Conservation (phyloP, 306 rosid genomes). For the Corylus avellana region DNA sequence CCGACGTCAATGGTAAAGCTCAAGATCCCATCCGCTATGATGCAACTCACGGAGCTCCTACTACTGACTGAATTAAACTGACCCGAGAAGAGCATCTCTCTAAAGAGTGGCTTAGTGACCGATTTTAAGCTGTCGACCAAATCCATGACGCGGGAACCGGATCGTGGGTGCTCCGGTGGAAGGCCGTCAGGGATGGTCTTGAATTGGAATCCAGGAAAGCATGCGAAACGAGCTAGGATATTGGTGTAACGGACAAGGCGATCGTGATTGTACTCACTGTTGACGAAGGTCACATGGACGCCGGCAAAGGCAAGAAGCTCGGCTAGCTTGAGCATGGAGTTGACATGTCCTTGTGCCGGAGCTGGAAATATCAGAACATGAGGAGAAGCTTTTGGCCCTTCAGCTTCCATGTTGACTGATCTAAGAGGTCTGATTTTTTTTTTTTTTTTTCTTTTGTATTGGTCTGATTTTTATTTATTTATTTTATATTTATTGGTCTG, state of each 20-base stretch:
- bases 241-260: constrained; percentile 20
- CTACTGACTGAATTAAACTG: not conserved
- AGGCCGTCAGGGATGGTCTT: constrained; percentile 34
- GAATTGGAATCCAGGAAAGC: constrained; percentile 33
- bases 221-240: not conserved
- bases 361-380: too few species aligned
- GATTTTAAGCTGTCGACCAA: not conserved
- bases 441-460: too few species aligned
- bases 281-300: constrained; percentile 38
- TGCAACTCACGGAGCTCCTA: constrained; percentile 19
- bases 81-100: constrained; percentile 19
- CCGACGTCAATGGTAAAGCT: constrained; percentile 34
- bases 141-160: not conserved
- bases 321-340: constrained; percentile 35
- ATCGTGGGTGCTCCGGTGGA: constrained; percentile 10
- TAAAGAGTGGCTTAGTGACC: constrained; percentile 29
- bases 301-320: constrained; percentile 32
- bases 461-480: too few species aligned
- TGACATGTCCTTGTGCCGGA: too few species aligned
- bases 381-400: too few species aligned
- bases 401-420: too few species aligned
- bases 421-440: too few species aligned
- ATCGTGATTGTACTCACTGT: constrained; percentile 22
- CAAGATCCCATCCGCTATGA: constrained; percentile 43
- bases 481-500: too few species aligned